Conservation (phyloP, 1,139 yeast species). For the Taiozyma sp. region DNA sequence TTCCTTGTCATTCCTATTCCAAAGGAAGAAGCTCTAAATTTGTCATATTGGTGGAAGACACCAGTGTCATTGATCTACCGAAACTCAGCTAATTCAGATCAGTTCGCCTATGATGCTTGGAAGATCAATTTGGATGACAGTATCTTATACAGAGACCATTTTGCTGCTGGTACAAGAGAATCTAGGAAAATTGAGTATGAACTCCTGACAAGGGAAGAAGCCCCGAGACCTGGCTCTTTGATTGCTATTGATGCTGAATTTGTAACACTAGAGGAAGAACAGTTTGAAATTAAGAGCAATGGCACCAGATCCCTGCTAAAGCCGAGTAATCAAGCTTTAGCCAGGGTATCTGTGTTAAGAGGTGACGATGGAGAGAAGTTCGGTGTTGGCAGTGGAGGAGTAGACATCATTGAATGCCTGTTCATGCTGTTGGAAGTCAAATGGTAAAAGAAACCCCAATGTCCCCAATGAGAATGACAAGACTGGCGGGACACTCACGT, state of each 20-base stretch:
- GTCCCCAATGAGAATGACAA: conserved; percentile 90
- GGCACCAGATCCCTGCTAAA: conserved; percentile 67
- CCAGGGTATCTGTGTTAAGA: conserved; percentile 83
- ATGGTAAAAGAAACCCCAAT: conserved; percentile 84
- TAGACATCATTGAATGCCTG: conserved; percentile 65
- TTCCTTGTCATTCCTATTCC: conserved; percentile 79
- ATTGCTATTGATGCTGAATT: conserved; percentile 98
- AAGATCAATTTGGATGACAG: conserved; percentile 49
- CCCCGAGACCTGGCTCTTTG: conserved; percentile 69
- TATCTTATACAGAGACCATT: conserved; percentile 70
- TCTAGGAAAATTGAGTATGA: conserved; percentile 58
- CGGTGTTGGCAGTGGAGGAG: conserved; percentile 61
- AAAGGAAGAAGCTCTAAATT: conserved; percentile 62
- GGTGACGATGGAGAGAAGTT: conserved; percentile 62
- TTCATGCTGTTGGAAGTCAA: conserved; percentile 60
- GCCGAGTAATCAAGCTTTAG: conserved; percentile 76
- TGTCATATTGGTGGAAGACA: conserved; percentile 74
- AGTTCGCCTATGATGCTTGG: conserved; percentile 33
- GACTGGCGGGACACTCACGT: conserved; percentile 78
- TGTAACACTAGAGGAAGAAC: conserved; percentile 77
- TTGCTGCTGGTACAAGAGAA: conserved; percentile 66
- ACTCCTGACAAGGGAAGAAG: conserved; percentile 59
- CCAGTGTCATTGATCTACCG: conserved; percentile 75
- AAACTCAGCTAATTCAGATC: conserved; percentile 31
- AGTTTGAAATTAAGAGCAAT: conserved; percentile 67